Evolutionary conservation across 768 basidiomycete genomes (phyloP).

Genomic region (Leccinum truebloodii): DNA sequence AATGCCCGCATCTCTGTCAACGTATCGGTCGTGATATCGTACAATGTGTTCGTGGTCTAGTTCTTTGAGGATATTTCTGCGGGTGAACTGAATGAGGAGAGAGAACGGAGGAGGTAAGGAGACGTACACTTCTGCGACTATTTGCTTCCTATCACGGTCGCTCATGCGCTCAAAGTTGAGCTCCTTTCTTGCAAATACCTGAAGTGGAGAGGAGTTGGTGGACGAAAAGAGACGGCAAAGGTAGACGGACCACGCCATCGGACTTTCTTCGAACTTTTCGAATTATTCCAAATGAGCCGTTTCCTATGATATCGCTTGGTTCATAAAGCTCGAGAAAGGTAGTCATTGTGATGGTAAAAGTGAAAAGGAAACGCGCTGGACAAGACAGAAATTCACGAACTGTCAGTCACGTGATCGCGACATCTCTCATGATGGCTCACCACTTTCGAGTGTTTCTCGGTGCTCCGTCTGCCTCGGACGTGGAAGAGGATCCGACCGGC

Average conservation of each 20-base stretch:
- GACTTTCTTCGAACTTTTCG: constrained; percentile 86
- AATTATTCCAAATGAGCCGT: constrained; percentile 97
- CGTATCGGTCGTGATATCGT: constrained; percentile 88
- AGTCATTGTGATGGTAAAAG: constrained; percentile 21
- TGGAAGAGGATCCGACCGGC: constrained; percentile 34
- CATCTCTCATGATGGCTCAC: constrained; percentile 32
- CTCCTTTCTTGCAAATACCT: constrained; percentile 91
- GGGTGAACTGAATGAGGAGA: neutral
- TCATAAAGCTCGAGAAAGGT: constrained; percentile 77
- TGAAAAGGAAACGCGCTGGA: constrained; percentile 5
- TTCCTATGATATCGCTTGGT: constrained; percentile 89
- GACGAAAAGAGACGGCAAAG: constrained; percentile 3
- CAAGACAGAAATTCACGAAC: constrained; percentile 23
- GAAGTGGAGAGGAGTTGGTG: neutral
- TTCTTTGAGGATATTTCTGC: constrained; percentile 94
- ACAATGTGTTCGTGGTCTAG: constrained; percentile 96
- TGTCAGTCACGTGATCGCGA: constrained; percentile 31
- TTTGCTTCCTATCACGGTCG: constrained; percentile 94
- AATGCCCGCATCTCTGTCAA: constrained; percentile 87
- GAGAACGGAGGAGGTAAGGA: neutral
- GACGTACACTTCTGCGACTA: constrained; percentile 95
- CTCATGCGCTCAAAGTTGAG: constrained; percentile 98
- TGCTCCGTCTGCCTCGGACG: constrained; percentile 38
- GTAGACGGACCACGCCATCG: constrained; percentile 72
- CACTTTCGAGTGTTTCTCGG: constrained; percentile 56